phyloP scores from a whole-genome alignment of 2,329 filamentous ascomycete genomes.

The Neonectria punicea region DNA sequence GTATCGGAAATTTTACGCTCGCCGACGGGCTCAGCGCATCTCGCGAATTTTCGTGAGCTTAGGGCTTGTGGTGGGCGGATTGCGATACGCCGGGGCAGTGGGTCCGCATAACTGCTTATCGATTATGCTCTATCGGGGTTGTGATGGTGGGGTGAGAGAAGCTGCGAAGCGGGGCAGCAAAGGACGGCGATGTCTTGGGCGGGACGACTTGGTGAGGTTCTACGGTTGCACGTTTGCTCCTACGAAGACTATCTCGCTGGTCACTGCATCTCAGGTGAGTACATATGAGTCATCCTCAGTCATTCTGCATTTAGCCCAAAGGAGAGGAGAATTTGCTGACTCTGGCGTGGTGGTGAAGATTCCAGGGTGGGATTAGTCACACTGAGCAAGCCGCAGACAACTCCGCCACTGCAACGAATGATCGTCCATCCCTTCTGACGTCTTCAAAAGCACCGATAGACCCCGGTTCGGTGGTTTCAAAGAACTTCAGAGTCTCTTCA shows the following conservation, averaged over 20 bases:
- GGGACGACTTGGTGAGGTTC: conserved; percentile 17
- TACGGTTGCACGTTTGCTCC: neutral
- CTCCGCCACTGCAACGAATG: conserved; percentile 23
- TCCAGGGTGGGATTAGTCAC: conserved; percentile 39
- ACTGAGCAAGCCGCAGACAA: conserved; percentile 30
- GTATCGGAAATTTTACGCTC: conserved; percentile 51
- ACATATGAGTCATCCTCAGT: conserved; percentile 43
- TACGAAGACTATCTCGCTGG: neutral
- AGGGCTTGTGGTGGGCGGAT: conserved; percentile 52
- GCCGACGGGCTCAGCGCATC: conserved; percentile 43
- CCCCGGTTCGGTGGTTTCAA: neutral
- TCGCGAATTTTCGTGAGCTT: conserved; percentile 52
- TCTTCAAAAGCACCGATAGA: conserved; percentile 18
- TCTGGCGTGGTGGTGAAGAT: conserved; percentile 20
- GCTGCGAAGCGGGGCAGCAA: conserved; percentile 43
- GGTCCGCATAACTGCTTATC: conserved; percentile 41
- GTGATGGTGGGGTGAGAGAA: conserved; percentile 33
- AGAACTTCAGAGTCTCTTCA: neutral
- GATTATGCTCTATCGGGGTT: conserved; percentile 41
- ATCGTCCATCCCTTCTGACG: conserved; percentile 9
- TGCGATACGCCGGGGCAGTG: conserved; percentile 36
- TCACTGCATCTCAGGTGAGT: conserved; percentile 23
- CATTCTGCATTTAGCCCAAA: conserved; percentile 28
- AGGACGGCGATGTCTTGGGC: conserved; percentile 19
- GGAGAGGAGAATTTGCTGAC: conserved; percentile 34